These are phyloP conservation scores for Lipomyces mesembrius DNA, from an alignment of 805 yeast species.

Conservation along the genomic window DNA sequence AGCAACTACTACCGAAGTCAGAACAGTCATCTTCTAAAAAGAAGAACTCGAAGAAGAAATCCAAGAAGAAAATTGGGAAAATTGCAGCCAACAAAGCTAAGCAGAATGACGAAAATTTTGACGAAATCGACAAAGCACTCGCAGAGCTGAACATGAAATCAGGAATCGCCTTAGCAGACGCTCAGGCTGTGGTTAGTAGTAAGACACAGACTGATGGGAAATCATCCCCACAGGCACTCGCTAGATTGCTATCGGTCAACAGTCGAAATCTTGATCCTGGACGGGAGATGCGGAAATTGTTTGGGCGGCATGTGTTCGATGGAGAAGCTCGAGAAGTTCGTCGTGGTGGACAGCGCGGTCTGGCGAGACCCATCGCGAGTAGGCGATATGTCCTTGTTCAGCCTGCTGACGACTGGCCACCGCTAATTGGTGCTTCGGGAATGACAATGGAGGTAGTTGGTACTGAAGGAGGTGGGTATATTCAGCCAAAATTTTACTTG, in stretches of 20 bases:
- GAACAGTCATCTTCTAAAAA: neutral
- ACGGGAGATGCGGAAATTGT: constrained; percentile 35
- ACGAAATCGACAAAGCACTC: constrained; percentile 34
- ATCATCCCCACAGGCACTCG: constrained; percentile 17
- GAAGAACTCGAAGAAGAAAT: constrained; percentile 24
- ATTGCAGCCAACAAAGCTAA: neutral
- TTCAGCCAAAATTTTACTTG: neutral
- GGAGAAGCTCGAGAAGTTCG: constrained; percentile 25
- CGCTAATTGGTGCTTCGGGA: constrained; percentile 23
- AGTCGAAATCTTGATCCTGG: constrained; percentile 36
- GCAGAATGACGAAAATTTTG: constrained; percentile 13
- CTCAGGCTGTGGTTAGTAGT: neutral
- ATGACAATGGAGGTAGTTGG: constrained; percentile 35
- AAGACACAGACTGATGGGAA: neutral
- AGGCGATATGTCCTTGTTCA: constrained; percentile 31
- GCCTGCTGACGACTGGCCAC: constrained; percentile 39
- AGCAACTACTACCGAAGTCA: constrained; percentile 5
- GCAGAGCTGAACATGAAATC: constrained; percentile 29
- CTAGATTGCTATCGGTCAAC: constrained; percentile 30
- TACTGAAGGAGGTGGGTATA: constrained; percentile 25
- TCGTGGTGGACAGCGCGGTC: constrained; percentile 16
- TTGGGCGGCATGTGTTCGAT: constrained; percentile 36
- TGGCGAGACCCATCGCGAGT: constrained; percentile 23
- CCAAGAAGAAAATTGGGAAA: constrained; percentile 29
- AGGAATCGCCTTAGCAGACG: neutral